A percentile compares a stretch with the other conserved stretches of the same genome.
phyloP scores from a whole-genome alignment of 345 rosid species.

The Salix arbutifolia region DNA sequence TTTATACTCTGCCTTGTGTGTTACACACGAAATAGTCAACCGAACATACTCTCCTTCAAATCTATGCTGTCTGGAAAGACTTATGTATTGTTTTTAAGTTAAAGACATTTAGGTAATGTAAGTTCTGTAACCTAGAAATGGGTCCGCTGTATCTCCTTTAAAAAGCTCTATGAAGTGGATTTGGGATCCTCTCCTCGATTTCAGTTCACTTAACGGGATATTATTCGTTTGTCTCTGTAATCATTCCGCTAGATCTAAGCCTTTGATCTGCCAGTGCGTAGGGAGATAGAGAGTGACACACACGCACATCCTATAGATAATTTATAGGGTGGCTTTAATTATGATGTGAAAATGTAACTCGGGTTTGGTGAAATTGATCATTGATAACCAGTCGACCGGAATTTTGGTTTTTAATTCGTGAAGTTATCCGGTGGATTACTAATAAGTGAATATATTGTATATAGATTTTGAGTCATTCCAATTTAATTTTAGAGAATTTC shows the following conservation, averaged over 20 bases:
- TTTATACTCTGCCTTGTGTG: too few species aligned
- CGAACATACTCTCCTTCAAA: too few species aligned
- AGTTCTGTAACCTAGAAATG: slow-evolving; percentile 6
- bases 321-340: neutral
- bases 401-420: neutral
- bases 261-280: slow-evolving; percentile 13
- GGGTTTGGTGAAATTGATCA: too few species aligned
- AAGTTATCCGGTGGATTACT: neutral
- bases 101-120: neutral
- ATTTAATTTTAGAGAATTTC: too few species aligned
- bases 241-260: slow-evolving; percentile 8
- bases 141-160: slow-evolving; percentile 14
- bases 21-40: too few species aligned
- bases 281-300: too few species aligned
- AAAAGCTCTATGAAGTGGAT: slow-evolving; percentile 19
- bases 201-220: neutral
- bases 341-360: neutral
- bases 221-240: neutral
- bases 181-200: slow-evolving; percentile 18
- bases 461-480: too few species aligned
- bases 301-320: neutral
- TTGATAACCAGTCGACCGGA: neutral
- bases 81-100: too few species aligned
- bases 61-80: too few species aligned
- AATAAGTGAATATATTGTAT: too few species aligned